Conservation (phyloP, 345 rosid genomes). For the Arabidopsis arenosa region DNA sequence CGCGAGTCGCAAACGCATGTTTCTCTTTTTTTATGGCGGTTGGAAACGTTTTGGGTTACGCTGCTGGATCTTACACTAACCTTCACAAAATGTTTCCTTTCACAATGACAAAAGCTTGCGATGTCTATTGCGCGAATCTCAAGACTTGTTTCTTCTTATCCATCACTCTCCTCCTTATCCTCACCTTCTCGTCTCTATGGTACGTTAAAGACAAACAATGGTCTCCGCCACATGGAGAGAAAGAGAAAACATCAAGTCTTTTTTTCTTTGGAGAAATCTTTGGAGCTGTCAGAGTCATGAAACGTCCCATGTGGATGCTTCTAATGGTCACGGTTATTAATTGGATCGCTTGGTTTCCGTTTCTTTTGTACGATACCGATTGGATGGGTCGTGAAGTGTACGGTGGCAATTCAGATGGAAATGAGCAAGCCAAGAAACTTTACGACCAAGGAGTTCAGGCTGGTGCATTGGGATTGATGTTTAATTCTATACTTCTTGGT, state of each 20-base stretch:
- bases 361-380: constrained; percentile 76
- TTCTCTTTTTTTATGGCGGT: constrained; percentile 92
- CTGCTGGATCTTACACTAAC: constrained; percentile 71
- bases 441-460: constrained; percentile 67
- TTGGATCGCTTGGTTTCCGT: constrained; percentile 94
- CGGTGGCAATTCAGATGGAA: constrained; percentile 64
- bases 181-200: constrained; percentile 52
- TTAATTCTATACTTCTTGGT: constrained; percentile 71
- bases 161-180: constrained; percentile 50
- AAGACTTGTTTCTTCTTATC: constrained; percentile 76
- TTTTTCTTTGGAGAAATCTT: constrained; percentile 51
- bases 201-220: constrained; percentile 56
- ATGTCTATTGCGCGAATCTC: constrained; percentile 78
- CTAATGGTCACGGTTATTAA: constrained; percentile 70
- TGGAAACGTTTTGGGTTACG: constrained; percentile 84
- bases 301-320: constrained; percentile 73
- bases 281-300: constrained; percentile 54
- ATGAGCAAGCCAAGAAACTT: constrained; percentile 7
- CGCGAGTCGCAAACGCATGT: constrained; percentile 58
- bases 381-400: constrained; percentile 94
- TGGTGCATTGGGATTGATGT: constrained; percentile 78
- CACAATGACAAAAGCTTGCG: constrained; percentile 70
- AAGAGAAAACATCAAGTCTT: background rate
- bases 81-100: constrained; percentile 69
- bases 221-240: constrained; percentile 13